A percentile compares a stretch with the other conserved stretches of the same genome.
Evolutionary conservation across 2,329 filamentous ascomycete genomes (phyloP).

Genomic region (Aureobasidium uvarum): DNA sequence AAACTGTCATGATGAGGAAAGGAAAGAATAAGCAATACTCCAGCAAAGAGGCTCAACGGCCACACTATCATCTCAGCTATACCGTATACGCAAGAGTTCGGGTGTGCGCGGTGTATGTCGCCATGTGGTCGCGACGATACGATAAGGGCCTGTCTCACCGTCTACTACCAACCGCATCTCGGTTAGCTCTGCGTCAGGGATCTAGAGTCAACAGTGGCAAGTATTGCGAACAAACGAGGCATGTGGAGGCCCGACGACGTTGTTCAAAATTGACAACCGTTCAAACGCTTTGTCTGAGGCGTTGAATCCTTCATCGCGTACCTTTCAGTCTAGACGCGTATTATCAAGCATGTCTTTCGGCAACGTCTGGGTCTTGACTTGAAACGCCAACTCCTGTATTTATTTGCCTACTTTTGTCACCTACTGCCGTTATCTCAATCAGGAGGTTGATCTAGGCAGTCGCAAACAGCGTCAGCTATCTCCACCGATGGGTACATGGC

Average conservation of each 20-base stretch:
- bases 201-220: background rate
- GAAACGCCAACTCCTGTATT: background rate
- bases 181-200: background rate
- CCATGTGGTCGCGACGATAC: background rate
- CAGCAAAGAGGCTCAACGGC: background rate
- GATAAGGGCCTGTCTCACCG: background rate
- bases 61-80: background rate
- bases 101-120: background rate
- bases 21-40: slow-evolving; percentile 20
- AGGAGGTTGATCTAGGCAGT: slow-evolving; percentile 5
- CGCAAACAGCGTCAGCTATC: background rate
- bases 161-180: background rate
- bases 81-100: background rate
- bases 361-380: background rate
- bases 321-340: background rate
- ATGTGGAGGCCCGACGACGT: slow-evolving; percentile 1
- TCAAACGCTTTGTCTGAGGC: slow-evolving; percentile 8
- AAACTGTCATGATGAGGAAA: background rate
- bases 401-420: background rate
- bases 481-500: background rate
- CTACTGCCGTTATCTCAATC: background rate
- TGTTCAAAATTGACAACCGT: slow-evolving; percentile 16
- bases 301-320: background rate
- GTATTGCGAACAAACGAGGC: background rate
- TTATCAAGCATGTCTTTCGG: too few relatives aligned